Percentiles rank a stretch among this genome's conserved stretches.
These are phyloP conservation scores for Hyparrhenia diplandra DNA, from an alignment of 176 grass and related monocot species.

Conservation along the genomic window DNA sequence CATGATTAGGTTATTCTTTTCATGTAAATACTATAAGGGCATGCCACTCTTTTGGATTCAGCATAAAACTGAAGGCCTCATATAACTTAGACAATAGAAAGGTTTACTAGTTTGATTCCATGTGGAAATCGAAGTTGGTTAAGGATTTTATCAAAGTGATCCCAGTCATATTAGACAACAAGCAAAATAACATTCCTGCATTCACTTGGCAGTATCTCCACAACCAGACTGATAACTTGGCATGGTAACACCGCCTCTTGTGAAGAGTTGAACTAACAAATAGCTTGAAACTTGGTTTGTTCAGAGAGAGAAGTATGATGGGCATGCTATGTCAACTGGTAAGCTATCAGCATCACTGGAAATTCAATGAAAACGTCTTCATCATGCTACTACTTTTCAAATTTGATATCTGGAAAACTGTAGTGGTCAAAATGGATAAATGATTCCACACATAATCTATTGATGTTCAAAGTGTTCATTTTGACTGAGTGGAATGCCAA, in stretches of 20 bases:
- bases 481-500: not conserved
- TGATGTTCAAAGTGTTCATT: slow-evolving; percentile 11
- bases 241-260: not conserved
- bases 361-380: not conserved
- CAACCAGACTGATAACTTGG: not conserved
- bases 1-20: not conserved
- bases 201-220: not conserved
- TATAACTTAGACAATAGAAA: not conserved
- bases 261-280: not conserved
- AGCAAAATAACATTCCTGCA: not conserved
- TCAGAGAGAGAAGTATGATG: not conserved
- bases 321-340: not conserved
- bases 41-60: not conserved
- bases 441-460: not conserved
- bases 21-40: not conserved
- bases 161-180: not conserved
- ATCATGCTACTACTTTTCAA: not conserved
- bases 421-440: not conserved
- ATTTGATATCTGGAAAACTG: not conserved
- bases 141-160: not conserved
- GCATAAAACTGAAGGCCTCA: not conserved
- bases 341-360: not conserved
- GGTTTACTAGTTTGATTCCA: not conserved
- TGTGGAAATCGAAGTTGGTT: not conserved
- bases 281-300: not conserved